A percentile compares a stretch with the other conserved stretches of the same genome.
These are phyloP conservation scores for Sicyos edulis DNA, from an alignment of 306 rosid species.

Conservation along the genomic window DNA sequence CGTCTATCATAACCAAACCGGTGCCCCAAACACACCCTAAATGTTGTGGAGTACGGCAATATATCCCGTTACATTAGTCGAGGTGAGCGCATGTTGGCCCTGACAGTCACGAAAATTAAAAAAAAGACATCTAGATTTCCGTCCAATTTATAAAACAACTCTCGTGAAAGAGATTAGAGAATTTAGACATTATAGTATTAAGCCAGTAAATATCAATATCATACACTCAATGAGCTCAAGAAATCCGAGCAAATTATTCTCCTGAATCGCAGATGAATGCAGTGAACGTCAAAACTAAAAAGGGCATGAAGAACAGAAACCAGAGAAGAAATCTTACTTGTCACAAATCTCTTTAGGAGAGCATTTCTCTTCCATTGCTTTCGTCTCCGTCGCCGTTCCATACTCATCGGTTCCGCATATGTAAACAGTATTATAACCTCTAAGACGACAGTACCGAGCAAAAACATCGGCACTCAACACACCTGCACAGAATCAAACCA, in stretches of 20 bases:
- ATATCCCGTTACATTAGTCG: too few species aligned
- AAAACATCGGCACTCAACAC: conserved; percentile 94
- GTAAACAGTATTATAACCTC: conserved; percentile 74
- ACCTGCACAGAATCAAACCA: conserved; percentile 26
- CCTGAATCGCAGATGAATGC: background rate
- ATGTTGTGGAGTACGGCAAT: too few species aligned
- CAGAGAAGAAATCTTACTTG: conserved; percentile 39
- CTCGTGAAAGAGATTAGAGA: background rate
- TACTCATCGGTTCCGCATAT: conserved; percentile 92
- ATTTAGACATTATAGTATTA: conserved; percentile 1
- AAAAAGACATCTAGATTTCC: background rate
- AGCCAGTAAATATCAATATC: too few species aligned
- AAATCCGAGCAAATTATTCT: background rate
- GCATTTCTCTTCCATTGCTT: conserved; percentile 89
- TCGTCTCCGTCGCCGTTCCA: conserved; percentile 93
- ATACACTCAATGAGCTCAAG: background rate
- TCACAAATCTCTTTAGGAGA: conserved; percentile 88
- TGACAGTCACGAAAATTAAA: too few species aligned
- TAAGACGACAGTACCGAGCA: conserved; percentile 81
- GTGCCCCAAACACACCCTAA: too few species aligned
- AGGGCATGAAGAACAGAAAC: background rate
- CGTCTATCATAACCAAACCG: too few species aligned
- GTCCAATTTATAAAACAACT: background rate
- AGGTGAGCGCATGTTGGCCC: too few species aligned
- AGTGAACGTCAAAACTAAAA: background rate